Base-by-base conservation (phyloP, 164 flowering plant genomes). In the Platanus orientalis region DNA sequence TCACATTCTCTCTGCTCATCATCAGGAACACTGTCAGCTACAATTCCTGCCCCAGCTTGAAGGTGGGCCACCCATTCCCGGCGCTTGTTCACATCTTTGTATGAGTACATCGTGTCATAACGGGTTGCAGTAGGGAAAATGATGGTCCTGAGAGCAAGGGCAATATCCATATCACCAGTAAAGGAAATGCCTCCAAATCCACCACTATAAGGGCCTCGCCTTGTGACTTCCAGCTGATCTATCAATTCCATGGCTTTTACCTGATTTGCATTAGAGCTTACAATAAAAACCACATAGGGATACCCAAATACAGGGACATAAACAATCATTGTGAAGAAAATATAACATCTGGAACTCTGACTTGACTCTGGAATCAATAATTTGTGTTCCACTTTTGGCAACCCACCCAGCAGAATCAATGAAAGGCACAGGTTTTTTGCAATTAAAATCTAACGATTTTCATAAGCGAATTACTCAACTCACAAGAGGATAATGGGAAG, bases 221-320 rank as follows among this genome's bases (percentile, higher is more conserved):
- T 81, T 1, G 79, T 83, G 36, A 78, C 82, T 68, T 94, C 99
- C 63, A 91, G 73, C 68, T 82, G 50, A 69, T 94, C 97, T 30
- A 94, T 91, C 71, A 94, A 58, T 69, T 91, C 96, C 97, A 94
- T 94, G 24, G 99, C 96, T 71, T 85, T 89, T 50, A 91, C 95
- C 97, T 93, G 83, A 13, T 66, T 45, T 23, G 27, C 58, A 68
- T n/a, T 26, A 39, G 13, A 7, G n/a, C 34, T 27, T 25, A 24
- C 5, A 26, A 56, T 10, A 30, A 47, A 2, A 19, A 26, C n/a
- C n/a, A n/a, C n/a, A 14, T 28, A 14, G 2, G 11, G 2, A 1
- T 32, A 4, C 17, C 47, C 28, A 3, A 50, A 45, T 20, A n/a
- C 26, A 30, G 25, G 30, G 26, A 17, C 21, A 54, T n/a, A 54